These are phyloP conservation scores for Astrephomene gubernaculifera DNA, from an alignment of 139 green algal genomes.

Conservation along the genomic window DNA sequence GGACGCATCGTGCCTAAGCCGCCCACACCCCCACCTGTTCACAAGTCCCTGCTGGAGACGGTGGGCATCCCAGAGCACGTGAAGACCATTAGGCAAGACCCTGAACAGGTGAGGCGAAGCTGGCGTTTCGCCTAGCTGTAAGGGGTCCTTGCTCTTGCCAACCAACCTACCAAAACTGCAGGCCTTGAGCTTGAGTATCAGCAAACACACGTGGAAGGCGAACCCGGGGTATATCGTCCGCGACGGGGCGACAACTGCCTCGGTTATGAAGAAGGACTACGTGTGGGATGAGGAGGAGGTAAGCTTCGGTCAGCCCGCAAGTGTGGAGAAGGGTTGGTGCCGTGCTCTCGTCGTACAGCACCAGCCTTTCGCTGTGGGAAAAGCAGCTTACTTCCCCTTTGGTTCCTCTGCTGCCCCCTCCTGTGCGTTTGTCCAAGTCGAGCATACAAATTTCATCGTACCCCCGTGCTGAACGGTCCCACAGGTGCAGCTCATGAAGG, in stretches of 20 bases:
- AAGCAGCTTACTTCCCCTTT: too few species aligned
- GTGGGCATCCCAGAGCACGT: slow-evolving; percentile 55
- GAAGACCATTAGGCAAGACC: slow-evolving; percentile 43
- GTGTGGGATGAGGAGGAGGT: slow-evolving; percentile 67
- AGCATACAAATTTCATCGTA: too few species aligned
- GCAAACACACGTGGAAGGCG: slow-evolving; percentile 58
- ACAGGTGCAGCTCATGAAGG: slow-evolving; percentile 71
- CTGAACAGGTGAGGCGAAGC: slow-evolving; percentile 31
- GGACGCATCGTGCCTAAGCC: slow-evolving; percentile 44
- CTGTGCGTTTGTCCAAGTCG: too few species aligned
- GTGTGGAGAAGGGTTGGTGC: too few species aligned
- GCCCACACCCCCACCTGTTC: slow-evolving; percentile 2
- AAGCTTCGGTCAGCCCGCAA: too few species aligned
- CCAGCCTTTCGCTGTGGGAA: too few species aligned
- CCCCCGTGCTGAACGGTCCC: background rate
- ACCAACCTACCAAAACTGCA: too few species aligned
- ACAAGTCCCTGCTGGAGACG: slow-evolving; percentile 44
- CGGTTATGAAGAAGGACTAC: slow-evolving; percentile 63
- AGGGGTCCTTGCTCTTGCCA: too few species aligned
- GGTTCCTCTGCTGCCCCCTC: too few species aligned
- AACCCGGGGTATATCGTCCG: slow-evolving; percentile 67
- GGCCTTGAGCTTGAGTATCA: slow-evolving; percentile 42
- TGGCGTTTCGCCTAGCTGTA: too few species aligned
- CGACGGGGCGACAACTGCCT: slow-evolving; percentile 56
- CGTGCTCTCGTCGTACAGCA: too few species aligned